phyloP scores from a whole-genome alignment of 208 protist genomes.

The Phytomonas sp. region DNA sequence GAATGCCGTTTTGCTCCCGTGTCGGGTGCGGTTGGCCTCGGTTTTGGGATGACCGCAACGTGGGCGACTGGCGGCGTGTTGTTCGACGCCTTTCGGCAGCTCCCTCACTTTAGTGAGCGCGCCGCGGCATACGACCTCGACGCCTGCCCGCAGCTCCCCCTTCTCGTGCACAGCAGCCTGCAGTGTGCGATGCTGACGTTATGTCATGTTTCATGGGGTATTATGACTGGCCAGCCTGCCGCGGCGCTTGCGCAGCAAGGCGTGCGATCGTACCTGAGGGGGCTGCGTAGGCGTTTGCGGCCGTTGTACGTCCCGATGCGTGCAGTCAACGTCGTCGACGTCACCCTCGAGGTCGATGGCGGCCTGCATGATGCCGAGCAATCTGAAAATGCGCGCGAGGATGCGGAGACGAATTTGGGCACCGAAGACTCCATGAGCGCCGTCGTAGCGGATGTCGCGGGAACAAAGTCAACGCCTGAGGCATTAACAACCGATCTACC shows the following conservation, averaged over 20 bases:
- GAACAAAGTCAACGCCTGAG: neutral
- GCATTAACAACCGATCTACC: neutral
- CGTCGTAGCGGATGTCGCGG: neutral
- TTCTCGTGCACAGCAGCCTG: constrained; percentile 32
- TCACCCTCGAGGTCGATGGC: neutral
- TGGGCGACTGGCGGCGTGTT: constrained; percentile 25
- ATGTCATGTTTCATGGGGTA: constrained; percentile 49
- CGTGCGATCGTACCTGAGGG: neutral
- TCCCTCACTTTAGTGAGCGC: neutral
- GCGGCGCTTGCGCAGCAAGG: constrained; percentile 15
- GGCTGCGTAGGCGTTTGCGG: neutral
- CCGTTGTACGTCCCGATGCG: neutral
- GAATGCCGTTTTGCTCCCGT: constrained; percentile 31
- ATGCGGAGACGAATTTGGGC: neutral
- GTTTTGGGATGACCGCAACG: constrained; percentile 34
- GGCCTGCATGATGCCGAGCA: neutral
- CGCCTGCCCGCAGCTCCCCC: constrained; percentile 41
- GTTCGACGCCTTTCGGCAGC: constrained; percentile 26
- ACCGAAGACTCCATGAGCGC: neutral
- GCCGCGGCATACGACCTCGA: constrained; percentile 4
- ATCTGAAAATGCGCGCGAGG: neutral
- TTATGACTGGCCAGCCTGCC: constrained; percentile 47
- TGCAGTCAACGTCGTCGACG: neutral
- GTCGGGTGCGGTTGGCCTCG: constrained; percentile 37
- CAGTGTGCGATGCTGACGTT: constrained; percentile 40